phyloP scores from a whole-genome alignment of 2,329 filamentous ascomycete species.

The Tolypocladium inflatum region DNA sequence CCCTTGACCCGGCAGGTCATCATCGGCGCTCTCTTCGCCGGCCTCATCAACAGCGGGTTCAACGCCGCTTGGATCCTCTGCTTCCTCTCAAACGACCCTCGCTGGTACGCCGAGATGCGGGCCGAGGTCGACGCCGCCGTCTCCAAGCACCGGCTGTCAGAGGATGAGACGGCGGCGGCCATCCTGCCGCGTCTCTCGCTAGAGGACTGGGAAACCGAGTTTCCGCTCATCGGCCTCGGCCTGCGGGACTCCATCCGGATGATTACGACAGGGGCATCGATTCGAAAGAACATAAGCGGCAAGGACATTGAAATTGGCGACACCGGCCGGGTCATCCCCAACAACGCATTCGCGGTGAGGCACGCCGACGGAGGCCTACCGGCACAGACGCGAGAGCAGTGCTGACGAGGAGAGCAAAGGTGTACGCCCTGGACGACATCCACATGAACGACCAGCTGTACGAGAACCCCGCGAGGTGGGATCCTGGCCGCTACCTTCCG shows the following conservation, averaged over 20 bases:
- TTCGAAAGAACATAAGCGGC: constrained; percentile 41
- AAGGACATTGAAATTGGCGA: constrained; percentile 32
- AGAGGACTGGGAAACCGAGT: constrained; percentile 46
- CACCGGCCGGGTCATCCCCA: constrained; percentile 39
- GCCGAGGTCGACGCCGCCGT: constrained; percentile 37
- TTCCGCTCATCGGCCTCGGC: constrained; percentile 40
- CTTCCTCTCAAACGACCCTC: constrained; percentile 34
- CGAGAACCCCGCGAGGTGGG: constrained; percentile 35
- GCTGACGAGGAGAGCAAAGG: constrained; percentile 6
- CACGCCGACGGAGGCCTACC: background rate
- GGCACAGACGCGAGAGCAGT: background rate
- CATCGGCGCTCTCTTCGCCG: constrained; percentile 44
- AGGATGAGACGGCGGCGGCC: constrained; percentile 20
- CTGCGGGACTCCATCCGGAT: constrained; percentile 45
- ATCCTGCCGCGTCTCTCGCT: constrained; percentile 33
- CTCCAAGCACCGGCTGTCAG: constrained; percentile 25
- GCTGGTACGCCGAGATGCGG: constrained; percentile 35
- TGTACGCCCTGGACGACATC: constrained; percentile 36
- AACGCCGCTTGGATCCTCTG: constrained; percentile 43
- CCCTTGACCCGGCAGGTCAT: constrained; percentile 30
- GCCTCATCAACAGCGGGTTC: constrained; percentile 46
- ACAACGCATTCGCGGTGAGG: constrained; percentile 30
- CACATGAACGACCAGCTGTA: constrained; percentile 40
- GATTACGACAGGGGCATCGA: constrained; percentile 33
- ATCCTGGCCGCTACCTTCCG: constrained; percentile 37